phyloP scores from a whole-genome alignment of 345 rosid genomes.

The Bruguiera sexangula region DNA sequence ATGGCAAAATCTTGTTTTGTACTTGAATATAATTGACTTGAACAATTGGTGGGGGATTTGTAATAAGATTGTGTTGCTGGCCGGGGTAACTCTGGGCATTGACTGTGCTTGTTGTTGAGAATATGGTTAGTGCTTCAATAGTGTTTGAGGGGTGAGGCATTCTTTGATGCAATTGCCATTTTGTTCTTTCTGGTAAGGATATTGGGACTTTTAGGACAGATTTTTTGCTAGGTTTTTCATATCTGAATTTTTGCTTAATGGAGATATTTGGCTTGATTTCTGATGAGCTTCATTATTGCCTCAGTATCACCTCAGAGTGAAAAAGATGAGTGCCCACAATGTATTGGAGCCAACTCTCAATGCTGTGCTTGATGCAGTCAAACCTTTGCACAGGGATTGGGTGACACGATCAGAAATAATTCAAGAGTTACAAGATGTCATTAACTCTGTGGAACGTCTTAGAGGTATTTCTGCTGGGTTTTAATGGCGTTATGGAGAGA shows the following conservation, averaged over 20 bases:
- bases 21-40: neutral
- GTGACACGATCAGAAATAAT: conserved; percentile 41
- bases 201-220: neutral
- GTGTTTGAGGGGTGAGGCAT: neutral
- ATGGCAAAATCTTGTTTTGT: neutral
- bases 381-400: conserved; percentile 59
- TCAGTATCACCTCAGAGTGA: conserved; percentile 19
- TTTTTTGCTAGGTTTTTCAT: neutral
- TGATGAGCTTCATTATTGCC: conserved; percentile 14
- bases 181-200: neutral
- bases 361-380: conserved; percentile 53
- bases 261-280: conserved; percentile 1
- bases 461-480: conserved; percentile 52
- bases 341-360: conserved; percentile 47
- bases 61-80: neutral
- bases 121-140: neutral
- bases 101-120: neutral
- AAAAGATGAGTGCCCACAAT: conserved; percentile 41
- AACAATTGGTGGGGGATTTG: neutral
- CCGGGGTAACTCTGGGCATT: too few relatives aligned
- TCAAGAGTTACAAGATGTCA: conserved; percentile 46
- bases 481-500: neutral
- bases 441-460: conserved; percentile 59
- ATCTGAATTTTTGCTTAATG: conserved; percentile 1
- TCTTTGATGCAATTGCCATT: neutral